These are phyloP conservation scores for Lonicera japonica DNA, from an alignment of 129 eudicot species.

Conservation along the genomic window DNA sequence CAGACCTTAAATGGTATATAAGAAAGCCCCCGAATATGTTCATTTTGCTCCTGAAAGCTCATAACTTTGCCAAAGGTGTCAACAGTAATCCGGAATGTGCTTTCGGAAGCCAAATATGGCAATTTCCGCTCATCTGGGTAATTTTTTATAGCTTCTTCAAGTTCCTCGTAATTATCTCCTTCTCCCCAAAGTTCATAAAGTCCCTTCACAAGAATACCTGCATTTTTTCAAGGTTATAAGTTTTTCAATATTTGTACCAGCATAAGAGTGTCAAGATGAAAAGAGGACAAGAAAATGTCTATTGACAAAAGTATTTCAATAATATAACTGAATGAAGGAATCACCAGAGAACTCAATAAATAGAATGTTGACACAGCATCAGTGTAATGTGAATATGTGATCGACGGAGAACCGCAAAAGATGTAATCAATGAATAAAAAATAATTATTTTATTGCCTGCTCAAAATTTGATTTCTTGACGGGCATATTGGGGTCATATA, in stretches of 20 bases:
- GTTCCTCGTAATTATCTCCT: conserved; percentile 65
- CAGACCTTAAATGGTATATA: conserved; percentile 85
- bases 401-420: no score
- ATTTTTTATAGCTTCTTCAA: conserved; percentile 70
- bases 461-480: not conserved
- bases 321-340: not conserved
- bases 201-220: conserved; percentile 98
- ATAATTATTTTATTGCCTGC: no score
- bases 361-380: not conserved
- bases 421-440: not conserved
- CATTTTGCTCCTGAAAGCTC: conserved; percentile 66
- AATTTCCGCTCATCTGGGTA: conserved; percentile 75
- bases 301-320: not conserved
- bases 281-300: no score
- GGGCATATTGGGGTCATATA: not conserved
- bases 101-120: conserved; percentile 62
- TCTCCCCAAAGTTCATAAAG: conserved; percentile 99
- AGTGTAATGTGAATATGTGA: no score
- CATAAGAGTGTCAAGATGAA: no score
- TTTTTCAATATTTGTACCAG: no score
- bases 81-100: conserved; percentile 61
- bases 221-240: not conserved
- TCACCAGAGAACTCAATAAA: not conserved
- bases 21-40: conserved; percentile 49
- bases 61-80: conserved; percentile 76